phyloP scores from a whole-genome alignment of 2,329 filamentous ascomycete species.

The Pseudogymnoascus sp. region DNA sequence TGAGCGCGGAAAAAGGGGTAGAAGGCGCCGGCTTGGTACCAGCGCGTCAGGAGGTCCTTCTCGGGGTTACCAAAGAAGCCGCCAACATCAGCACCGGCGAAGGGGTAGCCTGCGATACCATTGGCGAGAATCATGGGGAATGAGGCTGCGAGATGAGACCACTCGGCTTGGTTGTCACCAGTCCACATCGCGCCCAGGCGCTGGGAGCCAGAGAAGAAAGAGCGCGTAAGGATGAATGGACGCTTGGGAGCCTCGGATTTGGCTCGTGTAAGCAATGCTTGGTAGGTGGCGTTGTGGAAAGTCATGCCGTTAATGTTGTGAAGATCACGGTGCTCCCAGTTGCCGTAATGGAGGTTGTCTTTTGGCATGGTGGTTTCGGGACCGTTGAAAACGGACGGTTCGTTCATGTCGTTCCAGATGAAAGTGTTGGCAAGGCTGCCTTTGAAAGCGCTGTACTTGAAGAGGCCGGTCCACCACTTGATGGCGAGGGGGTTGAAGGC shows the following conservation, averaged over 20 bases:
- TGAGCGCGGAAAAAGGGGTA: slow-evolving; percentile 98
- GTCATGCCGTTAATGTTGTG: slow-evolving; percentile 96
- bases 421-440: slow-evolving; percentile 80
- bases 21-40: slow-evolving; percentile 95
- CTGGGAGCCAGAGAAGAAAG: slow-evolving; percentile 88
- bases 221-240: slow-evolving; percentile 86
- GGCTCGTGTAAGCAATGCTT: slow-evolving; percentile 76
- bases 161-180: slow-evolving; percentile 89
- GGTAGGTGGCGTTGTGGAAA: slow-evolving; percentile 86
- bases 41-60: slow-evolving; percentile 82
- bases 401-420: slow-evolving; percentile 99
- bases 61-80: slow-evolving; percentile 97
- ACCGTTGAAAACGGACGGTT: slow-evolving; percentile 97
- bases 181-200: slow-evolving; percentile 96
- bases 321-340: slow-evolving; percentile 94
- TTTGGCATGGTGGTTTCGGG: slow-evolving; percentile 98
- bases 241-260: slow-evolving; percentile 69
- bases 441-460: slow-evolving; percentile 81
- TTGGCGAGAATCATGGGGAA: slow-evolving; percentile 92
- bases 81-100: slow-evolving; percentile 89
- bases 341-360: slow-evolving; percentile 83
- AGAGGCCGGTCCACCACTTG: slow-evolving; percentile 84
- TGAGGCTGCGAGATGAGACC: slow-evolving; percentile 81
- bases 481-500: slow-evolving; percentile 88
- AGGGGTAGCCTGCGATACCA: slow-evolving; percentile 87